Evolutionary conservation across 805 yeast species (phyloP).

Genomic region (Metschnikowia picachoensis): DNA sequence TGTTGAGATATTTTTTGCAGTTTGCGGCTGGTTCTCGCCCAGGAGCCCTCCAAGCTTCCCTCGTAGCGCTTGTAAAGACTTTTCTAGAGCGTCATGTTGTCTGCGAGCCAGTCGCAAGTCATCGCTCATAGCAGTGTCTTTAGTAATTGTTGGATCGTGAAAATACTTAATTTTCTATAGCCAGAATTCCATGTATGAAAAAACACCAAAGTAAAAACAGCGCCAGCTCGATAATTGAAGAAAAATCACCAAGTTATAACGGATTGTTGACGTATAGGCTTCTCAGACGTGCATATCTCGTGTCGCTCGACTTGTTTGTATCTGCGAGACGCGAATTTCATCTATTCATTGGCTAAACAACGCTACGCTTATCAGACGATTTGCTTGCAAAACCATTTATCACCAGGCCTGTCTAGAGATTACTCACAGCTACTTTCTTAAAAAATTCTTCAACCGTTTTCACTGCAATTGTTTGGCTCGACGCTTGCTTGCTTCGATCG

Average conservation of each 20-base stretch:
- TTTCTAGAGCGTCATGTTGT: slow-evolving; percentile 7
- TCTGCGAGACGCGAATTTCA: not conserved
- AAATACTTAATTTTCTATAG: too few species aligned
- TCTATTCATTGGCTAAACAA: not conserved
- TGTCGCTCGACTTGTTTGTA: not conserved
- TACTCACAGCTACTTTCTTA: too few species aligned
- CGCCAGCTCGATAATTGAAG: too few species aligned
- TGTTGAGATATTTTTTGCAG: not conserved
- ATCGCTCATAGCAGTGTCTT: not conserved
- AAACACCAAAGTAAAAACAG: not conserved
- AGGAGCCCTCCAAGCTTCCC: slow-evolving; percentile 5
- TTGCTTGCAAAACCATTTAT: not conserved
- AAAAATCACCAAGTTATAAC: not conserved
- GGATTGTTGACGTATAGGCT: not conserved
- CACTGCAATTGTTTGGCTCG: too few species aligned
- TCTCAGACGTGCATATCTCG: not conserved
- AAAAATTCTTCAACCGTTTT: too few species aligned
- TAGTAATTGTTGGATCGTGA: too few species aligned
- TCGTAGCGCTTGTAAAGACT: slow-evolving; percentile 7
- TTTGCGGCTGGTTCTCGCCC: not conserved
- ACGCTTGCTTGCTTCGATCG: too few species aligned
- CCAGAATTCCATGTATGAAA: not conserved
- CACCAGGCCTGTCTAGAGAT: too few species aligned
- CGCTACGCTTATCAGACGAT: not conserved
- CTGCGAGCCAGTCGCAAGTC: slow-evolving; percentile 4